These are phyloP conservation scores for Colletotrichum navitas DNA, from an alignment of 2,329 filamentous ascomycete species.

Conservation along the genomic window DNA sequence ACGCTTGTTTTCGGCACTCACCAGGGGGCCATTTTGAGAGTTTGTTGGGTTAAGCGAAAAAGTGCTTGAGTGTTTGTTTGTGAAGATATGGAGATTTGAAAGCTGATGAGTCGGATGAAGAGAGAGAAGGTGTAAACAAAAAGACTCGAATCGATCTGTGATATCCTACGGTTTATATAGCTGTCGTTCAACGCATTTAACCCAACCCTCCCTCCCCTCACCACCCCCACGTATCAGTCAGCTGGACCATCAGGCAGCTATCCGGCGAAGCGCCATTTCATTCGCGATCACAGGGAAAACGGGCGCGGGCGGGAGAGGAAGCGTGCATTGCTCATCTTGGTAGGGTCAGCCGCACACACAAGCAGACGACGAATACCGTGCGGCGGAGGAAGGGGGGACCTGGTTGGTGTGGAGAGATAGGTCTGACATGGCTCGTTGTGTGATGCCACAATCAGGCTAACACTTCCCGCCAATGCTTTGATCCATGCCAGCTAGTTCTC, in stretches of 20 bases:
- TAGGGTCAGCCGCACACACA: neutral
- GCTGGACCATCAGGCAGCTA: conserved; percentile 31
- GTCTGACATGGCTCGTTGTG: conserved; percentile 31
- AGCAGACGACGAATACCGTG: conserved; percentile 33
- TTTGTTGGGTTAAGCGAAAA: conserved; percentile 27
- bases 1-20: conserved; percentile 1
- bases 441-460: conserved; percentile 36
- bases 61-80: conserved; percentile 23
- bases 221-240: conserved; percentile 32
- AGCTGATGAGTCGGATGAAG: conserved; percentile 37
- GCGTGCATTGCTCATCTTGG: neutral
- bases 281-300: conserved; percentile 26
- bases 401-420: neutral
- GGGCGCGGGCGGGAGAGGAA: conserved; percentile 12
- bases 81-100: conserved; percentile 3
- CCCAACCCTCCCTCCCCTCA: neutral
- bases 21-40: conserved; percentile 42
- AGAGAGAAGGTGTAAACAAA: neutral
- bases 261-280: conserved; percentile 31
- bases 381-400: neutral
- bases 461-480: conserved; percentile 6
- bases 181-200: neutral
- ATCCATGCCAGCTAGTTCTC: conserved; percentile 27
- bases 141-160: neutral
- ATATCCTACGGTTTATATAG: conserved; percentile 33